phyloP scores from a whole-genome alignment of 2,329 filamentous ascomycete genomes.

The Xylariaceae sp. region DNA sequence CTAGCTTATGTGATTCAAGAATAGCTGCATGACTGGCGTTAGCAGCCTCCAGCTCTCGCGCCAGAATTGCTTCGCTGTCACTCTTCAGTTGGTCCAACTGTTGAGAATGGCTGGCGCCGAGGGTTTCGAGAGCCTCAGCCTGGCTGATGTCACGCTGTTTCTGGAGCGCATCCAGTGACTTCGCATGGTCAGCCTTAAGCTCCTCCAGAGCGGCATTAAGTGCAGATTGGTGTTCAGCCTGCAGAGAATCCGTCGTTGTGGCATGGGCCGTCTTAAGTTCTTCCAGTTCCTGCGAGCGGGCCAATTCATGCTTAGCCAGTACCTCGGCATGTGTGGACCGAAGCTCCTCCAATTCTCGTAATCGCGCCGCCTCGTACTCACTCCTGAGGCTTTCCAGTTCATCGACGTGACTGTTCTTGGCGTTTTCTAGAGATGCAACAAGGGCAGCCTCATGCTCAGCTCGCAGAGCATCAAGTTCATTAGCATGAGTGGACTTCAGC shows the following conservation, averaged over 20 bases:
- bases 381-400: constrained; percentile 17
- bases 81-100: constrained; percentile 29
- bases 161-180: constrained; percentile 30
- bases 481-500: constrained; percentile 28
- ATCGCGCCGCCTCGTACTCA: constrained; percentile 10
- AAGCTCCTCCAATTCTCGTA: neutral
- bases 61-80: constrained; percentile 27
- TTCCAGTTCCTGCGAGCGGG: constrained; percentile 22
- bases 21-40: constrained; percentile 24
- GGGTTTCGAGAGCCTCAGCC: constrained; percentile 27
- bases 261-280: constrained; percentile 29
- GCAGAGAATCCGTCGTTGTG: constrained; percentile 25
- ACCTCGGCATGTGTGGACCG: constrained; percentile 5
- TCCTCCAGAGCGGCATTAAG: constrained; percentile 19
- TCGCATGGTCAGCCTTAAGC: constrained; percentile 25
- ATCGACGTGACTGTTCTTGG: neutral
- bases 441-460: neutral
- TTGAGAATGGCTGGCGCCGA: constrained; percentile 26
- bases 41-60: constrained; percentile 25
- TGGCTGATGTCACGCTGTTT: constrained; percentile 27
- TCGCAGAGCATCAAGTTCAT: neutral
- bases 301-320: neutral
- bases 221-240: constrained; percentile 25
- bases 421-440: neutral
- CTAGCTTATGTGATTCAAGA: constrained; percentile 29